phyloP scores from a whole-genome alignment of 1,284 basidiomycete genomes.

The Melampsora medusae region DNA sequence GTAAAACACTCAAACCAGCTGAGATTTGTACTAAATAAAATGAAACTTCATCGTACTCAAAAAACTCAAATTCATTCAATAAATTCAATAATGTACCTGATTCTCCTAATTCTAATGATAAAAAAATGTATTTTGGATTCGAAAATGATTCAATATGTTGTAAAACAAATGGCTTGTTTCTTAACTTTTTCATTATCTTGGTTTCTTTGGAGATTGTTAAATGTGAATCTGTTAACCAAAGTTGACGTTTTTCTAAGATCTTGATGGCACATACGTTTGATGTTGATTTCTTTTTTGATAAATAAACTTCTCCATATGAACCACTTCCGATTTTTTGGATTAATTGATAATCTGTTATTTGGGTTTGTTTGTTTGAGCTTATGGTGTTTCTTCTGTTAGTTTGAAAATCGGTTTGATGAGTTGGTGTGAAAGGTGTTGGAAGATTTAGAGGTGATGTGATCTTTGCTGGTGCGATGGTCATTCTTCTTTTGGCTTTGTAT shows the following conservation, averaged over 20 bases:
- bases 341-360: conserved; percentile 45
- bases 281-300: conserved; percentile 47
- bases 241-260: conserved; percentile 46
- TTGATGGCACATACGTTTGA: conserved; percentile 50
- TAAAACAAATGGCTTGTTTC: not conserved
- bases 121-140: conserved; percentile 42
- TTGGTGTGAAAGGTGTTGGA: no score
- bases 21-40: conserved; percentile 34
- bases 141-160: conserved; percentile 4
- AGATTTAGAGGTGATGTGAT: no score
- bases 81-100: conserved; percentile 49
- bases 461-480: no score
- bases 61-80: conserved; percentile 47
- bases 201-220: not conserved
- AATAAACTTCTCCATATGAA: conserved; percentile 50
- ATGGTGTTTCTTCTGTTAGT: no score
- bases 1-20: conserved; percentile 14
- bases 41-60: conserved; percentile 45
- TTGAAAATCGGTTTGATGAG: no score
- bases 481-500: no score
- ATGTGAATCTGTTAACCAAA: conserved; percentile 36
- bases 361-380: not conserved
- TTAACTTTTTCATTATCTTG: not conserved
- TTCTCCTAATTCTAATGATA: conserved; percentile 50
- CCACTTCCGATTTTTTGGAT: conserved; percentile 50